Base-by-base conservation (phyloP, 2,329 filamentous ascomycete species). In the Thielaviopsis punctulata region DNA sequence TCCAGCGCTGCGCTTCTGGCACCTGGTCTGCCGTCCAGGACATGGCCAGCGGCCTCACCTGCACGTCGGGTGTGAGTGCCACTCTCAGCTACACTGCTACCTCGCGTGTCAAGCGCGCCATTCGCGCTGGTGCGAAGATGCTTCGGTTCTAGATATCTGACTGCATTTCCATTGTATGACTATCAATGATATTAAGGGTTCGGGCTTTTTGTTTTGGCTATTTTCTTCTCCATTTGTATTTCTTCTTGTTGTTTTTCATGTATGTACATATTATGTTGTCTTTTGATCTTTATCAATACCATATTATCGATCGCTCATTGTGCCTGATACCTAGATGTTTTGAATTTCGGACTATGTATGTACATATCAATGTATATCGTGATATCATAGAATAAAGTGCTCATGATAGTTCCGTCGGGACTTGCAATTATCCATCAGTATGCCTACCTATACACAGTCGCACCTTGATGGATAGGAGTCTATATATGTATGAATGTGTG, bases 1-100 rank as follows among this genome's bases (percentile, higher is more conserved):
- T 69, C 69, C 74, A 78, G 62, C 73, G 73, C 47, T 79, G 75
- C 54, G 75, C 68, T 7, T 70, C 68, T 2, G 74, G 75, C 8
- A 36, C 57, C 0, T 79, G 75, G 75, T 73, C 73, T 2, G 59
- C 63, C 0, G 52, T 62, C 2, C 66, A 68, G 55, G 43, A 56
- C 0, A 58, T 78, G 12, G 68, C 75, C 0, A 59, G 62, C 0
- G 75, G 75, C 1, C 73, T 71, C 0, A 58, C 53, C 0, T 79
- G 75, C 61, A 59, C 60, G 1, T 50, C 59, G 0, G 75, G 75
- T 0, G 61, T 72, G 18, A 46, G 49, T 10, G 23, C 41, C 54
- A 63, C 65, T 7, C 51, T 52, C 2, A 47, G 27, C 7, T 55
- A 52, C 39, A 41, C 51, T 19, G 41, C 39, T 43, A 54, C 48